phyloP scores from a whole-genome alignment of 345 rosid species.

The Trapa incisa region DNA sequence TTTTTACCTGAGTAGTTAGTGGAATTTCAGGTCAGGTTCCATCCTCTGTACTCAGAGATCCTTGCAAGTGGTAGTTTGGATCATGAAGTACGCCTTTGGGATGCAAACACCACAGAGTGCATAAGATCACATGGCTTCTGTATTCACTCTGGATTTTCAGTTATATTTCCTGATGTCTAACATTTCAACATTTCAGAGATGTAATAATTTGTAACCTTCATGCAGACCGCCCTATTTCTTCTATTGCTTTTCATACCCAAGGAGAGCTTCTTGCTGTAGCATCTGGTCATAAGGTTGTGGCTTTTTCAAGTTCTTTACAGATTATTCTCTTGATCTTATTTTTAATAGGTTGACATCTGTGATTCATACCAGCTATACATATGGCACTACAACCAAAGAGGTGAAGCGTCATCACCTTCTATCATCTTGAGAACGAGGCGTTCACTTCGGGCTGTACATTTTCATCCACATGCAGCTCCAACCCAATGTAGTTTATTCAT shows the following conservation, averaged over 20 bases:
- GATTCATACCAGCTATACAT: conserved; percentile 37
- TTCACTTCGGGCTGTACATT: conserved; percentile 68
- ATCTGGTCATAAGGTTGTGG: conserved; percentile 62
- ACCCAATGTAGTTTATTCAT: too few species aligned
- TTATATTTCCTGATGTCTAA: neutral
- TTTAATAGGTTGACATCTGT: conserved; percentile 8
- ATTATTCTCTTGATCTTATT: neutral
- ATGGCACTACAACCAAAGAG: conserved; percentile 60
- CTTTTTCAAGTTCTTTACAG: conserved; percentile 3
- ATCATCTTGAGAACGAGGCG: conserved; percentile 53
- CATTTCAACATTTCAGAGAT: conserved; percentile 1
- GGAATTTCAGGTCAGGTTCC: conserved; percentile 53
- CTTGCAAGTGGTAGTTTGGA: conserved; percentile 79
- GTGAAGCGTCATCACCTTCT: conserved; percentile 49
- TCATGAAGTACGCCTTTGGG: conserved; percentile 70
- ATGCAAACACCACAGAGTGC: conserved; percentile 56
- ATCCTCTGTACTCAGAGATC: conserved; percentile 45
- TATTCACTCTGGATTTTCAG: conserved; percentile 17
- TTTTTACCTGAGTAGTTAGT: neutral
- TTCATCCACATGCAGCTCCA: conserved; percentile 65
- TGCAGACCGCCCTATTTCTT: conserved; percentile 69
- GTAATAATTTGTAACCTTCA: conserved; percentile 5
- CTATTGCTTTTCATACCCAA: conserved; percentile 71
- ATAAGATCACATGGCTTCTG: conserved; percentile 58
- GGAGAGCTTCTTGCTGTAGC: conserved; percentile 74